Evolutionary conservation across 1,284 basidiomycete genomes (phyloP), one percentile per base, ranked within the genome.

Genomic region (Hymenochaete sp.): DNA sequence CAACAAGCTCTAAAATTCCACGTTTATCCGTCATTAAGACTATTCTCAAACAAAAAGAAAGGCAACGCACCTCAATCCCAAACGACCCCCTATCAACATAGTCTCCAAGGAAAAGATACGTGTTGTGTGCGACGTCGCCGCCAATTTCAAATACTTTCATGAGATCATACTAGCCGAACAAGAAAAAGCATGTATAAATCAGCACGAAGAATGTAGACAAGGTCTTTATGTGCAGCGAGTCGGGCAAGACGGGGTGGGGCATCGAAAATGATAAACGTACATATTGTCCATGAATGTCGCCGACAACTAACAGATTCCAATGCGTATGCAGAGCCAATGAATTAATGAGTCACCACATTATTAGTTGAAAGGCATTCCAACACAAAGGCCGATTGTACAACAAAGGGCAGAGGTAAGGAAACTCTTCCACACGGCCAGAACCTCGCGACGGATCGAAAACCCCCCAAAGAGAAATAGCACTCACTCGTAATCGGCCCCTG

Each of bases 81-180:
- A 96, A 97, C 67, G 86, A 85, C 21, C 96, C 95, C 47, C 95
- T 80, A 68, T 99, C 96, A 39, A 99, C 95, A 62, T 98, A 98
- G 66, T 99, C 95, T 41, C 95, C 95, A 22, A 99, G 73, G 67
- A 98, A 99, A 39, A 98, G 73, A 67, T 98, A 98, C 33, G 82
- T 78, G 49, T 86, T 97, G 48, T 95, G 85, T 14, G 82, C 75
- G 19, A 91, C 75, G 57, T 82, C 83, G 8, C 95, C 95, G 33
- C 95, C 95, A 41, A 98, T 86, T 59, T 98, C 95, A 57, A 98
- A 95, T 36, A 98, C 73, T 64, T 98, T 98, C 86, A 99, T 93
- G 51, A 98, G 75, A 66, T 98, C 93, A 62, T 93, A 96, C 92
- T 95, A 56, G 14, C 9, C 45, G 52, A 22, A 21, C 41, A 48